A percentile compares a stretch with the other conserved stretches of the same genome.
Conservation (phyloP, 495 filamentous ascomycete genomes). For the Penicillium canariense region DNA sequence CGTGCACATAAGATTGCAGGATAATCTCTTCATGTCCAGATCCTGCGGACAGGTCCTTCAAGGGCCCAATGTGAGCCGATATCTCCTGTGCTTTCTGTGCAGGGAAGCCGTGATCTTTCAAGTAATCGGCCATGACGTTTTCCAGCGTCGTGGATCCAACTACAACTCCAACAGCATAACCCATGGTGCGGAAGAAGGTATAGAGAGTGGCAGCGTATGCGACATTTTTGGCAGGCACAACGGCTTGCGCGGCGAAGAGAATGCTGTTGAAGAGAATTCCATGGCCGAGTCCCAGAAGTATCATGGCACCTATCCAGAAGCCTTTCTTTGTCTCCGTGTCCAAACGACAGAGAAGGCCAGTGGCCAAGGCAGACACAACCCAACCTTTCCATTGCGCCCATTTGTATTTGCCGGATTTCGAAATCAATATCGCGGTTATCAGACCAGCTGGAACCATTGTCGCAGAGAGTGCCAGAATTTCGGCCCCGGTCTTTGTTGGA, state of each 20-base stretch:
- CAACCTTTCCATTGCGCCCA: conserved; percentile 4
- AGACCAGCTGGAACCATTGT: conserved; percentile 2
- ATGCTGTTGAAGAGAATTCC: conserved; percentile 4
- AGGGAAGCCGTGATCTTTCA: neutral
- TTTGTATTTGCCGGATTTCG: conserved; percentile 3
- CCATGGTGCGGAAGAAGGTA: neutral
- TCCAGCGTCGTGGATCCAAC: neutral
- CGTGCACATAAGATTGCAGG: conserved; percentile 2
- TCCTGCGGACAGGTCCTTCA: neutral
- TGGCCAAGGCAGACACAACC: neutral
- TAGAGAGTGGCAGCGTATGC: conserved; percentile 2
- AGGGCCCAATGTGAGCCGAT: neutral
- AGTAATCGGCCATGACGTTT: conserved; percentile 1
- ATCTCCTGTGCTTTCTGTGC: conserved; percentile 1
- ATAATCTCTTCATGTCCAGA: neutral
- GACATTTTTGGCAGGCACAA: neutral
- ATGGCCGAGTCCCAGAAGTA: neutral
- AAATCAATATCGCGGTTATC: neutral
- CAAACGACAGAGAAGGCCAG: neutral
- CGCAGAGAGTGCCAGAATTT: neutral
- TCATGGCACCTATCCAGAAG: neutral
- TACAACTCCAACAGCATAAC: neutral
- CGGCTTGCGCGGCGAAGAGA: neutral
- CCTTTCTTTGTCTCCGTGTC: neutral
- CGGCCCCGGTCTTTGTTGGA: neutral